A percentile compares a stretch with the other conserved stretches of the same genome.
These are phyloP conservation scores for Neopestalotiopsis sp. DNA, from an alignment of 2,329 filamentous ascomycete genomes.

Conservation along the genomic window DNA sequence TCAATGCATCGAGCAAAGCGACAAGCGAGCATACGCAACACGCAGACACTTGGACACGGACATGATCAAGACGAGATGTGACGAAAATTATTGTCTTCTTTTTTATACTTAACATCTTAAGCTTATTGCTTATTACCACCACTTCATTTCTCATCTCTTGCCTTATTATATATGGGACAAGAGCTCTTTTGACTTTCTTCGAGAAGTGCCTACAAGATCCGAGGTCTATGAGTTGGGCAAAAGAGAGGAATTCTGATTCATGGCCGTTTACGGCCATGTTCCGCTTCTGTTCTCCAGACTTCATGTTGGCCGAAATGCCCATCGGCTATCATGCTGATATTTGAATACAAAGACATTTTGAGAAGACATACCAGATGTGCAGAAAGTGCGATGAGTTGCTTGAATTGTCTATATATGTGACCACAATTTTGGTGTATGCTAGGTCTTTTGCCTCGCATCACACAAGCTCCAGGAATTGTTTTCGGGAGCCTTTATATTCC, in stretches of 20 bases:
- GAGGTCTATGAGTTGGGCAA: background rate
- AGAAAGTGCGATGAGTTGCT: background rate
- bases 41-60: background rate
- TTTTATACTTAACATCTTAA: background rate
- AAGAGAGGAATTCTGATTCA: background rate
- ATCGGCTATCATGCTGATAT: conserved; percentile 9
- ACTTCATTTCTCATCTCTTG: background rate
- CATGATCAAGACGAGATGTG: conserved; percentile 16
- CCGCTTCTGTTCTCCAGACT: conserved; percentile 4
- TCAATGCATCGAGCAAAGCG: conserved; percentile 4
- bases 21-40: conserved; percentile 5
- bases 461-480: background rate
- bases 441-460: background rate
- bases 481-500: background rate
- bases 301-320: conserved; percentile 4
- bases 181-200: background rate
- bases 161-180: background rate
- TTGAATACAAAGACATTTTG: conserved; percentile 8
- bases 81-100: conserved; percentile 11
- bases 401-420: background rate
- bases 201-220: background rate
- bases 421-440: background rate
- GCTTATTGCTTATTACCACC: background rate
- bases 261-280: background rate
- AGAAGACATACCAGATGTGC: background rate